Percentiles rank a stretch among this genome's conserved stretches.
Evolutionary conservation across 2,329 filamentous ascomycete species (phyloP).

Genomic region (Aureobasidium musti): DNA sequence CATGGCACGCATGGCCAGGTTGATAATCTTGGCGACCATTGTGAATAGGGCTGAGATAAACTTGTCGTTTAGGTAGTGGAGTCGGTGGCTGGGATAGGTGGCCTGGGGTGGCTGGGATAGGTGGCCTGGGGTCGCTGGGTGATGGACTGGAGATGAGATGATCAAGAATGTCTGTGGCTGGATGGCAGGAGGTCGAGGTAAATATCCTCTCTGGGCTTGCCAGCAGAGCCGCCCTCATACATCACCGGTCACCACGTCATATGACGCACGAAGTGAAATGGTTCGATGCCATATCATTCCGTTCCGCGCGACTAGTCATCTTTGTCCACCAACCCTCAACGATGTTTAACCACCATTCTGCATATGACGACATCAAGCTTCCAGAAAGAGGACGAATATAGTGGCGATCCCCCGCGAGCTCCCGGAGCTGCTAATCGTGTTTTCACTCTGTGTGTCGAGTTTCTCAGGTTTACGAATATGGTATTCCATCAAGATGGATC

Average conservation of each 20-base stretch:
- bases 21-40: constrained; percentile 34
- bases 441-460: too few relatives aligned
- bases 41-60: constrained; percentile 15
- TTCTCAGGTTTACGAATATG: too few relatives aligned
- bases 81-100: constrained; percentile 1
- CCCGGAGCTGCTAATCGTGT: too few relatives aligned
- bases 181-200: constrained; percentile 26
- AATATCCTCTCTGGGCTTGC: constrained; percentile 11
- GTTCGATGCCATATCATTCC: background rate
- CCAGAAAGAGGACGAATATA: too few relatives aligned
- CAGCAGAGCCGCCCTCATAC: constrained; percentile 4
- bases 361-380: too few relatives aligned
- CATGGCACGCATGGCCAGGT: constrained; percentile 37
- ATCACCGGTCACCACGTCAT: background rate
- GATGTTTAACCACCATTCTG: background rate
- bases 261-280: background rate
- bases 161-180: constrained; percentile 23
- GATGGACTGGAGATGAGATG: constrained; percentile 22
- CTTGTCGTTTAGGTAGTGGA: constrained; percentile 20
- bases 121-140: constrained; percentile 11
- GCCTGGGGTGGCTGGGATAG: constrained; percentile 2
- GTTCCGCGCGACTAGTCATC: background rate
- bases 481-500: background rate
- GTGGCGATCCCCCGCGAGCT: too few relatives aligned
- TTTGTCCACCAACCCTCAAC: background rate